Percentiles rank a stretch among this genome's conserved stretches.
phyloP scores from a whole-genome alignment of 768 basidiomycete genomes.

The Tulasnella sp. region DNA sequence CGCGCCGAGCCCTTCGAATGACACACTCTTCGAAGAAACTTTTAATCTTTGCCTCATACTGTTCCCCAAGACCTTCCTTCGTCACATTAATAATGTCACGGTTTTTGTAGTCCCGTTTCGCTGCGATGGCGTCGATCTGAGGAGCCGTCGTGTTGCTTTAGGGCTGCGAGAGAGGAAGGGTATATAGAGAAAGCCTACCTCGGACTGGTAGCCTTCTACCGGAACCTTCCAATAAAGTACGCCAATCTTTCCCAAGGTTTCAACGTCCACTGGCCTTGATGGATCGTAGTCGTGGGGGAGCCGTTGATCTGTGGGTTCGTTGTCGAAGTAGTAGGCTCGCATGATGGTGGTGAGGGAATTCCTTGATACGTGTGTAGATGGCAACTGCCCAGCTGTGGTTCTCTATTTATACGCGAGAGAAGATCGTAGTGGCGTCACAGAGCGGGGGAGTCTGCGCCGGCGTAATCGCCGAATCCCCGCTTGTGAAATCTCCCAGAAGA shows the following conservation, averaged over 20 bases:
- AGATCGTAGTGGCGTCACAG: neutral
- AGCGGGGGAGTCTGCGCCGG: neutral
- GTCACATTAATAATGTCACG: slow-evolving; percentile 75
- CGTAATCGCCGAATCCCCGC: slow-evolving; percentile 6
- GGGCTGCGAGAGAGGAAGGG: neutral
- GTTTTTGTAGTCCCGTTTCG: slow-evolving; percentile 74
- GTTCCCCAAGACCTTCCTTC: slow-evolving; percentile 73
- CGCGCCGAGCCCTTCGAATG: neutral
- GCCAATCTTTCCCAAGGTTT: slow-evolving; percentile 54
- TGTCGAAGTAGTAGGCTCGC: slow-evolving; percentile 74
- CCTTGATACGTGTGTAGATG: neutral
- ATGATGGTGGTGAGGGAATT: slow-evolving; percentile 41
- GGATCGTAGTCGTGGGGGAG: slow-evolving; percentile 68
- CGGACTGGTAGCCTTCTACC: slow-evolving; percentile 49
- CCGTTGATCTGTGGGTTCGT: slow-evolving; percentile 65
- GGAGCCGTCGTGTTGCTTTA: neutral
- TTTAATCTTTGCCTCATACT: slow-evolving; percentile 79
- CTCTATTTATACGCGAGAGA: neutral
- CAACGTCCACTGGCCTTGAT: slow-evolving; percentile 45
- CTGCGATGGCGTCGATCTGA: slow-evolving; percentile 57
- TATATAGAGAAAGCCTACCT: slow-evolving; percentile 32
- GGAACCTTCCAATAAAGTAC: slow-evolving; percentile 68
- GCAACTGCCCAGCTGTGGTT: neutral
- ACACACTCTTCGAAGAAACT: slow-evolving; percentile 78
- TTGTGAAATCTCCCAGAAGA: neutral